phyloP scores from a whole-genome alignment of 192 early-diverging fungal species.

The Borealophlyctis nickersoniae region DNA sequence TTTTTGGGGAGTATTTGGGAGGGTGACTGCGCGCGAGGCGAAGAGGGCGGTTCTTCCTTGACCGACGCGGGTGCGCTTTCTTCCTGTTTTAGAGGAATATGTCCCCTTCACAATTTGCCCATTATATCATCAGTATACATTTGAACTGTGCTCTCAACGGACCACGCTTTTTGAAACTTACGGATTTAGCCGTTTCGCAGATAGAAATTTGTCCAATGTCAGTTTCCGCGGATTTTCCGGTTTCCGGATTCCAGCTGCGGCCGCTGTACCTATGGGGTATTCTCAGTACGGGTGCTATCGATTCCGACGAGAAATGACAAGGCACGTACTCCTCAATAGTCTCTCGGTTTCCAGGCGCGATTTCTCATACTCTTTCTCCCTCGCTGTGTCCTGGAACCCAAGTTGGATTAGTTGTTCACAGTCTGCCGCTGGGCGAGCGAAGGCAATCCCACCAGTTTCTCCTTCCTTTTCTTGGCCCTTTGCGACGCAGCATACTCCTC shows the following conservation, averaged over 20 bases:
- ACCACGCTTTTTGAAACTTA: not conserved
- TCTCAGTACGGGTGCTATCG: too few species aligned
- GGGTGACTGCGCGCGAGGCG: too few species aligned
- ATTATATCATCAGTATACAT: not conserved
- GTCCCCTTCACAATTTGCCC: not conserved
- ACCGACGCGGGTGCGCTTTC: not conserved
- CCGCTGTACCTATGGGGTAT: not conserved
- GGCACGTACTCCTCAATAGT: conserved; percentile 17
- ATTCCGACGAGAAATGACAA: not conserved
- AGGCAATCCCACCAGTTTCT: not conserved
- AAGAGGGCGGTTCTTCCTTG: too few species aligned
- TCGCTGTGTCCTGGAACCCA: not conserved
- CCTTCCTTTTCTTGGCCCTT: not conserved
- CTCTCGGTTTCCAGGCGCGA: conserved; percentile 17
- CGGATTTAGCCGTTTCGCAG: not conserved
- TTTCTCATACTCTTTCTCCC: conserved; percentile 7
- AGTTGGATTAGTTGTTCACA: not conserved
- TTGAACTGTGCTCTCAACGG: not conserved
- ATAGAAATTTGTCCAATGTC: conserved; percentile 17
- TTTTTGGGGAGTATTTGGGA: too few species aligned
- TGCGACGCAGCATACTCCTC: not conserved
- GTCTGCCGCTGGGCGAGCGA: not conserved
- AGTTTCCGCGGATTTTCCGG: conserved; percentile 15
- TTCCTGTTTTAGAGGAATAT: not conserved
- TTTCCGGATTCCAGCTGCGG: conserved; percentile 1